A percentile compares a stretch with the other conserved stretches of the same genome.
Evolutionary conservation across 176 grass and related monocot genomes (phyloP).

Genomic region (Olyra latifolia): DNA sequence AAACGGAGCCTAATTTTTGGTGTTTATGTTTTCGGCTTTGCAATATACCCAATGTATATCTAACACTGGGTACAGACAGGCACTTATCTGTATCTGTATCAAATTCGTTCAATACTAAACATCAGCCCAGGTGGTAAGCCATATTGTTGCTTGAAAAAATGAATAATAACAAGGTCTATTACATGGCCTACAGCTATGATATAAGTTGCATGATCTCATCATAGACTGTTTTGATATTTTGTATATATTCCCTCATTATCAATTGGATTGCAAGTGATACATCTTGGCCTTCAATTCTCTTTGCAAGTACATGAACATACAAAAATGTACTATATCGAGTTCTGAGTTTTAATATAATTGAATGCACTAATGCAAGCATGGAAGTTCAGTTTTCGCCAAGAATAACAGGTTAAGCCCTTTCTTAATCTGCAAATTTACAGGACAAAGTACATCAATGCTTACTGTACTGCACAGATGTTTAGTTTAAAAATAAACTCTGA

Average conservation of each 20-base stretch:
- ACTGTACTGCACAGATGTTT: background rate
- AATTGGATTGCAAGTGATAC: background rate
- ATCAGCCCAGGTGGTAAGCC: background rate
- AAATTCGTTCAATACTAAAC: background rate
- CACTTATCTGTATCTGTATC: background rate
- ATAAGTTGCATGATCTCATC: background rate
- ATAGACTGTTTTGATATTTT: background rate
- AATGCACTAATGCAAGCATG: background rate
- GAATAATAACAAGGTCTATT: background rate
- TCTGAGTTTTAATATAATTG: background rate
- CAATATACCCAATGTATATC: background rate
- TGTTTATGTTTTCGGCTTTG: too few relatives aligned
- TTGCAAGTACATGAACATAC: background rate
- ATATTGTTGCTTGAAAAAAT: slow-evolving; percentile 15
- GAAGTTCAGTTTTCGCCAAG: background rate
- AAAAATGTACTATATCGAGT: slow-evolving; percentile 10
- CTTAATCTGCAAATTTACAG: background rate
- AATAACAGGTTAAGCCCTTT: background rate
- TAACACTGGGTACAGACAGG: background rate
- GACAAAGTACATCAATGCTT: background rate
- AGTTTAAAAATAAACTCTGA: background rate
- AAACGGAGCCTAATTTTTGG: too few relatives aligned
- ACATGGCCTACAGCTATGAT: background rate
- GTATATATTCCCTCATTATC: background rate
- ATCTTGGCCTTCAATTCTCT: background rate